These are phyloP conservation scores for Lentinus brumalis DNA, from an alignment of 768 basidiomycete genomes.

Conservation along the genomic window DNA sequence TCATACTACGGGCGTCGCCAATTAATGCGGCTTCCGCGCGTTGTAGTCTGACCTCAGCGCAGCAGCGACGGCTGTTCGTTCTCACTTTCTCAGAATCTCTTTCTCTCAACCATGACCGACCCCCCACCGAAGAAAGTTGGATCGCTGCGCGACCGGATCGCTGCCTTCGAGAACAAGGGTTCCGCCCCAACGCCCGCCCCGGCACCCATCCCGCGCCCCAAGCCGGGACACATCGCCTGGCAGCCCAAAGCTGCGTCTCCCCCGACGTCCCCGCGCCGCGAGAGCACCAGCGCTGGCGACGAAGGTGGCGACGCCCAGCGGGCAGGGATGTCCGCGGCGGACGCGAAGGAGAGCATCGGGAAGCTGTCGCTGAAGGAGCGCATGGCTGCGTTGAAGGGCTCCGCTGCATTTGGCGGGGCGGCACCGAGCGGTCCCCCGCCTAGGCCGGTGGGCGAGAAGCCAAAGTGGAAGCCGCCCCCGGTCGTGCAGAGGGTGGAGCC, in stretches of 20 bases:
- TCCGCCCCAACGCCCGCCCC: slow-evolving; percentile 36
- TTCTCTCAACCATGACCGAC: slow-evolving; percentile 22
- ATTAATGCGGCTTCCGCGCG: not conserved
- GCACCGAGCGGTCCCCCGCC: slow-evolving; percentile 50
- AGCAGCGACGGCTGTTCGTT: not conserved
- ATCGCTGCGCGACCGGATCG: slow-evolving; percentile 86
- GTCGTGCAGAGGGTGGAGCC: slow-evolving; percentile 37
- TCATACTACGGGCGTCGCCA: not conserved
- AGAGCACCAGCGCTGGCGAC: slow-evolving; percentile 16
- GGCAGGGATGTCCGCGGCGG: slow-evolving; percentile 74
- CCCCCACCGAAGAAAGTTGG: slow-evolving; percentile 42
- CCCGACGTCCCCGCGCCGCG: slow-evolving; percentile 35
- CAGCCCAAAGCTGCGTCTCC: slow-evolving; percentile 64
- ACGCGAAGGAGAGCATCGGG: slow-evolving; percentile 86
- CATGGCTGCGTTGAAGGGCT: slow-evolving; percentile 91
- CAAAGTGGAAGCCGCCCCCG: slow-evolving; percentile 86
- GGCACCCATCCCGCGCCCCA: slow-evolving; percentile 53
- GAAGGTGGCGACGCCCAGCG: slow-evolving; percentile 25
- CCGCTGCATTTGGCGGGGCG: slow-evolving; percentile 70
- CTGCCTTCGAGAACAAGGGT: slow-evolving; percentile 77
- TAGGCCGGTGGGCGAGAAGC: slow-evolving; percentile 64
- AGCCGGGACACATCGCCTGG: slow-evolving; percentile 68
- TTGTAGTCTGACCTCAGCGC: not conserved
- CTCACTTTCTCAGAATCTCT: not conserved
- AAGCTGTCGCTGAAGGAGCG: slow-evolving; percentile 86